Percentiles rank a stretch among this genome's conserved stretches.
Conservation (phyloP, 768 basidiomycete species). For the Panus rudis region DNA sequence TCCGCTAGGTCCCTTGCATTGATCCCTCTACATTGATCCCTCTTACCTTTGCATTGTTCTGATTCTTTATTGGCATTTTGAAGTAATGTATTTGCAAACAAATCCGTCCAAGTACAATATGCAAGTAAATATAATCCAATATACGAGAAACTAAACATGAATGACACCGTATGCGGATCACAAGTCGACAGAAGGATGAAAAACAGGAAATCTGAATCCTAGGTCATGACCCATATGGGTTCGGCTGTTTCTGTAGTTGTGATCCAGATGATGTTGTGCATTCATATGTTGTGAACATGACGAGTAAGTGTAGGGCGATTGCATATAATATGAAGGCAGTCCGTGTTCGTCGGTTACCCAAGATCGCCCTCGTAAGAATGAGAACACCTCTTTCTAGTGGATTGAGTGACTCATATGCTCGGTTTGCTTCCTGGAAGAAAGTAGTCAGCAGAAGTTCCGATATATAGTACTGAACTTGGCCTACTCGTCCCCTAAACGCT, state of each 20-base stretch:
- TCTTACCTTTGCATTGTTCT: too few species aligned
- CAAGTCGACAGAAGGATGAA: too few species aligned
- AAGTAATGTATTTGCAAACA: too few species aligned
- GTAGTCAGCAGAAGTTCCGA: not conserved
- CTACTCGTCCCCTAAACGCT: constrained; percentile 88
- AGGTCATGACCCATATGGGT: constrained; percentile 28
- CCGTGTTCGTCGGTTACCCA: constrained; percentile 86
- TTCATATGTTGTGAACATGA: constrained; percentile 74
- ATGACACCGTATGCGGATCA: too few species aligned
- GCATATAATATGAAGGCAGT: constrained; percentile 88
- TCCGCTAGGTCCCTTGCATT: not conserved
- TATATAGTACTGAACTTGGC: constrained; percentile 25
- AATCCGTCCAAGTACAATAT: too few species aligned
- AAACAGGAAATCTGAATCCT: too few species aligned
- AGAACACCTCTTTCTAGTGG: constrained; percentile 87
- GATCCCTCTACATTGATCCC: not conserved
- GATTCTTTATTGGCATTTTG: too few species aligned
- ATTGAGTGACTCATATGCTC: constrained; percentile 87
- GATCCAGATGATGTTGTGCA: constrained; percentile 49
- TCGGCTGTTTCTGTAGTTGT: constrained; percentile 45
- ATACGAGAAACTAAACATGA: too few species aligned
- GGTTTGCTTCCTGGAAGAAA: constrained; percentile 74
- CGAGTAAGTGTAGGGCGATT: constrained; percentile 68
- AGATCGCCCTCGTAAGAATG: constrained; percentile 73
- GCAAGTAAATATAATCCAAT: too few species aligned